These are phyloP conservation scores for Aspergillus piperis DNA, from an alignment of 2,329 filamentous ascomycete species.

Conservation along the genomic window DNA sequence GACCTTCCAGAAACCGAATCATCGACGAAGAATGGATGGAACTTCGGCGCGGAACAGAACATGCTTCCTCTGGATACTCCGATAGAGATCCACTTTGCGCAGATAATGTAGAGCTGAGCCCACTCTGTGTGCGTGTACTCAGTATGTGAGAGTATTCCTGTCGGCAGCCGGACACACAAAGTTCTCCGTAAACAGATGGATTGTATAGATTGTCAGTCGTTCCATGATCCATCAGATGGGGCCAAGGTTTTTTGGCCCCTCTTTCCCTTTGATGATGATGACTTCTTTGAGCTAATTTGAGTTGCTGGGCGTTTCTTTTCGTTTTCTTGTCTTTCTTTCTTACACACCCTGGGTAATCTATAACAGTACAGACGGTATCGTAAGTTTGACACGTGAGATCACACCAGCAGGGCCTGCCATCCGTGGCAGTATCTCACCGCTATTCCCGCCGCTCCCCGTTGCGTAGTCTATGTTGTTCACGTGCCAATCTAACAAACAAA, in stretches of 20 bases:
- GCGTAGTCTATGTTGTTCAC: background rate
- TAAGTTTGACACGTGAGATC: background rate
- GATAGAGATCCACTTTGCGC: background rate
- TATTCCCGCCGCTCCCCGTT: background rate
- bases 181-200: background rate
- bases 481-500: background rate
- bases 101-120: too few species aligned
- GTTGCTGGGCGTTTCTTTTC: too few species aligned
- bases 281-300: too few species aligned
- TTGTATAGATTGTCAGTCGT: background rate
- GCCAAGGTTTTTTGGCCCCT: background rate
- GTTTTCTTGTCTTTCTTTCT: too few species aligned
- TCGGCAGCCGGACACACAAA: background rate
- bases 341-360: background rate
- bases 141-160: background rate
- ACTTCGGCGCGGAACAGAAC: background rate
- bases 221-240: background rate
- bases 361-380: background rate
- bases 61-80: background rate
- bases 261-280: too few species aligned
- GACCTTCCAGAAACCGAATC: conserved; percentile 10
- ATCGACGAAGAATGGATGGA: background rate
- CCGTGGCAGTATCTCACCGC: conserved; percentile 7
- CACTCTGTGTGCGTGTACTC: background rate
- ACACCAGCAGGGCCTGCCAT: background rate